Conservation (phyloP, 2,329 filamentous ascomycete species). For the Fusarium robinianum region DNA sequence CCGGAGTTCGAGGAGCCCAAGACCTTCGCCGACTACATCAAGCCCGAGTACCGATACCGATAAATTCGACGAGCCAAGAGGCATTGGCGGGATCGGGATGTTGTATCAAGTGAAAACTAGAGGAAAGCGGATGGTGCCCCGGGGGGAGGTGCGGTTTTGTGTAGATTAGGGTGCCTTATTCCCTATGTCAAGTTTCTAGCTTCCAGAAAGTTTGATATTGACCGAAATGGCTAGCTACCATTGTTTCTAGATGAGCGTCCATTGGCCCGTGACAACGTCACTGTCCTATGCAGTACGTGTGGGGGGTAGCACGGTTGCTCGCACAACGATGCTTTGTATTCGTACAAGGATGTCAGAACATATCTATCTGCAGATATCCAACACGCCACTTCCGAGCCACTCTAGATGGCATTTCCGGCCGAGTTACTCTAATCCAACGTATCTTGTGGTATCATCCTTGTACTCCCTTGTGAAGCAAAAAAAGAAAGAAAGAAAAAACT, state of each 20-base stretch:
- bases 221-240: conserved; percentile 17
- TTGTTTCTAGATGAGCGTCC: no score
- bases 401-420: no score
- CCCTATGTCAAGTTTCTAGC: conserved; percentile 44
- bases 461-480: no score
- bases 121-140: conserved; percentile 27
- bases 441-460: neutral
- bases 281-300: no score
- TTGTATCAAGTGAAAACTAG: conserved; percentile 37
- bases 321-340: no score
- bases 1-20: conserved; percentile 82
- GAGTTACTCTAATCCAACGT: neutral
- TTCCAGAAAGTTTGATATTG: conserved; percentile 38
- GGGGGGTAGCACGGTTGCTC: no score
- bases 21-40: conserved; percentile 95
- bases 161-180: conserved; percentile 49
- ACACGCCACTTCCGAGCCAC: no score
- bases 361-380: no score
- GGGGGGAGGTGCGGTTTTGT: conserved; percentile 38
- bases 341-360: no score
- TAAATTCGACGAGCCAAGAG: conserved; percentile 39
- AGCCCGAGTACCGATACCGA: conserved; percentile 87
- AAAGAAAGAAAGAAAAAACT: no score
- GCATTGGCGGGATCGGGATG: conserved; percentile 16
- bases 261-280: no score